Conservation (phyloP, 257 asterid species). For the Thymus mandschuricus region DNA sequence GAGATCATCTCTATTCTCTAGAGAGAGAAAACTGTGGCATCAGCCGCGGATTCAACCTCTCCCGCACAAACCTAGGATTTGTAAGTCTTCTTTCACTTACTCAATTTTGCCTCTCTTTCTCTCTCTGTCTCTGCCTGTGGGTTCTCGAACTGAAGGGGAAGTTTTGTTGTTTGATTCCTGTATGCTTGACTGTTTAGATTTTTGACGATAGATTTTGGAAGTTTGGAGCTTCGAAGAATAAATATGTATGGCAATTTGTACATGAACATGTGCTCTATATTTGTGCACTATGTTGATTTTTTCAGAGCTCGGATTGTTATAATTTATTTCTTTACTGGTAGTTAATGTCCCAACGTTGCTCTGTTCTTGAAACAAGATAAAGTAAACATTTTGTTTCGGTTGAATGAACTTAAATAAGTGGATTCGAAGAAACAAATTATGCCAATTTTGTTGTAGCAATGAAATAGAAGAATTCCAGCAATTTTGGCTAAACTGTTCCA, state of each 20-base stretch:
- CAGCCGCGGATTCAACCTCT: conserved; percentile 34
- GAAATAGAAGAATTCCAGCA: conserved; percentile 53
- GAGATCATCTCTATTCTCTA: too few species aligned
- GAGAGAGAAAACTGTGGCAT: not conserved
- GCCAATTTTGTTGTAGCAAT: conserved; percentile 41
- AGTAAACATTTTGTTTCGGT: not conserved
- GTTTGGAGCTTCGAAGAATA: not conserved
- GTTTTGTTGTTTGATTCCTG: conserved; percentile 2
- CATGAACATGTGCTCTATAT: too few species aligned
- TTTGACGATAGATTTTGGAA: not conserved
- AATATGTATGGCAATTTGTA: too few species aligned
- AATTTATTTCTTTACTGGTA: not conserved
- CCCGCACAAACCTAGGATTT: conserved; percentile 32
- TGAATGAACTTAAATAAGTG: conserved; percentile 10
- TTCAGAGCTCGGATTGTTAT: not conserved
- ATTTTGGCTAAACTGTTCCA: conserved; percentile 26
- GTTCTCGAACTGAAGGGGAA: not conserved
- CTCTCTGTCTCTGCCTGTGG: not conserved
- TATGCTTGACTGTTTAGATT: not conserved
- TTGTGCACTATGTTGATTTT: too few species aligned
- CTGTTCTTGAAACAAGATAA: too few species aligned
- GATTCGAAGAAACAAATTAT: too few species aligned
- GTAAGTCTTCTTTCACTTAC: conserved; percentile 30
- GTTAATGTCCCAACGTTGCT: not conserved
- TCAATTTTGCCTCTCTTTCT: not conserved